Base-by-base conservation (phyloP, 2,329 filamentous ascomycete species). In the Colletotrichum sp. region DNA sequence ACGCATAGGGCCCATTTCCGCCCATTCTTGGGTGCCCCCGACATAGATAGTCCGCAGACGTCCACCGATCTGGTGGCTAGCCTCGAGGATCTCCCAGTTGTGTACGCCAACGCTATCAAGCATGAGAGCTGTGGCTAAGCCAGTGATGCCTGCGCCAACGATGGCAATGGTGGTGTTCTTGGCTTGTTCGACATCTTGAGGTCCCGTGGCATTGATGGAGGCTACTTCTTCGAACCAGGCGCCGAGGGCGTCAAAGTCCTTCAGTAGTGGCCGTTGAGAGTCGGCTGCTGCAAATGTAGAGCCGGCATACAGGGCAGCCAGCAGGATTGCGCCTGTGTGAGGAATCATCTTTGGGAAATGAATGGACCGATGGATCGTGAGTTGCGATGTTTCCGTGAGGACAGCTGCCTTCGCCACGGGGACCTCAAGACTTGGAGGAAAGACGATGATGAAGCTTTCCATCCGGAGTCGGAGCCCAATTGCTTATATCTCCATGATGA, bases 1-100 rank as follows among this genome's bases (percentile, higher is more conserved):
- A 5, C 90, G 84, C 90, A 92, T 92, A 0, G 90, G 90, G 0
- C 91, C 91, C 89, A 85, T 87, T 78, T 92, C 91, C 78, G 92
- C 91, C 79, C 92, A 93, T 56, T 91, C 90, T 0, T 85, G 89
- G 5, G 72, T 71, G 6, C 87, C 88, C 22, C 88, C 88, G 4
- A 93, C 86, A 71, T 92, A 92, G 43, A 86, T 87, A 3, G 91
- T 93, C 70, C 90, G 89, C 0, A 93, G 88, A 36, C 91, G 88
- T 8, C 91, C 91, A n/a, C 91, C 91, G 28, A 93, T 86, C 5
- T 91, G 85, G 58, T 89, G 81, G 9, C 87, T 88, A 0, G 89
- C 88, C 80, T 93, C 91, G 25, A 91, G 85, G 70, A 93, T 91
- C 55, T 88, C 87, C 84, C 91, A 88, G 79, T 92, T 88, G 61